Evolutionary conservation across 2,329 filamentous ascomycete species (phyloP), one percentile per base, ranked within the genome.

Genomic region (Fusarium sp.): DNA sequence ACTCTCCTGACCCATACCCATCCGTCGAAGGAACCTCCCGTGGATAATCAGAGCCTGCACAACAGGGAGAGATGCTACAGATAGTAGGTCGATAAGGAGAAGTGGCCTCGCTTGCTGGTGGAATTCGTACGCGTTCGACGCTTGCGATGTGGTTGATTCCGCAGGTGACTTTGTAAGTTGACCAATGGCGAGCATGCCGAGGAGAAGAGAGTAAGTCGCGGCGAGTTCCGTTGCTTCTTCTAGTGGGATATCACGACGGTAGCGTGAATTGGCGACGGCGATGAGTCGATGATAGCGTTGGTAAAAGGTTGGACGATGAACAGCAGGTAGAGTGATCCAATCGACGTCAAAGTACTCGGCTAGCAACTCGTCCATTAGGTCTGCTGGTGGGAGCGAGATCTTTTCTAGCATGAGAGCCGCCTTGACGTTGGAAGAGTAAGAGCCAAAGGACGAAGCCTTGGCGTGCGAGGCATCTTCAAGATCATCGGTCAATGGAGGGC

Each of bases 331-430:
- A 16, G 68, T 58, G 40, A 71, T 71, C 73, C 73, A 75, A 58
- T 75, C 73, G 9, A 70, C 61, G 31, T 64, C 64, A 38, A 75
- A 75, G 25, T 75, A 75, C 64, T 73, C 73, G 34, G 44, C 56
- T 6, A 75, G 51, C 5, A 74, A 44, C 18, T 75, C 72, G 56
- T 75, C 73, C 69, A 75, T 75, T n/a, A 74, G 62, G n/a, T 71
- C 71, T 29, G 66, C 42, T 2, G 71, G 67, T 6, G 73, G 73
- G 10, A 75, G 66, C 4, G 66, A 59, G 11, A 75, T 75, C 61
- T 75, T 75, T 46, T 74, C 69, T 5, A 75, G 71, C 73, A 75
- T 75, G 14, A 73, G 34, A 11, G 73, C 73, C 6, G 73, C 73
- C 55, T 68, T 71, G 53, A 63, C 50, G n/a, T 75, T 72, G 33